A percentile compares a stretch with the other conserved stretches of the same genome.
Conservation (phyloP, 306 rosid species). For the Acmispon strigosus region DNA sequence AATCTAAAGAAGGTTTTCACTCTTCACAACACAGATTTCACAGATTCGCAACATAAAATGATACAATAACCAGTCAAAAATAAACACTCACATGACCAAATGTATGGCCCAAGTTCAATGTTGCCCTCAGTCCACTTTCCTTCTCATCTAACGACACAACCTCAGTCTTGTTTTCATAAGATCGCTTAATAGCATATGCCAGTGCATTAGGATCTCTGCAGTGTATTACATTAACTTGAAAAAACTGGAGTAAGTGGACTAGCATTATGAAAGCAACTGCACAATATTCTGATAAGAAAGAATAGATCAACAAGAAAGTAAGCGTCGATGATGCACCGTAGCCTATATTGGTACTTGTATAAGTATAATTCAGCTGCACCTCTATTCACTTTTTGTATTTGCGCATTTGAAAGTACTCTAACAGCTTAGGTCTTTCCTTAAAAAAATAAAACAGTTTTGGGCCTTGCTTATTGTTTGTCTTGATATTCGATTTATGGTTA, state of each 20-base stretch:
- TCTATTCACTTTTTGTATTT: neutral
- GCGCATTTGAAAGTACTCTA: too few species aligned
- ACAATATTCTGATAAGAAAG: neutral
- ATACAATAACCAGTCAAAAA: conserved; percentile 11
- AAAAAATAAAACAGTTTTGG: too few species aligned
- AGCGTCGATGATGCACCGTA: neutral
- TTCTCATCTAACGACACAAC: conserved; percentile 92
- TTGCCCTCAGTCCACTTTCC: conserved; percentile 95
- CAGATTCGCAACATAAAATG: conserved; percentile 9
- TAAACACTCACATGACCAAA: conserved; percentile 80
- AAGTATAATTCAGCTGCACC: neutral
- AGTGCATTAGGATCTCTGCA: conserved; percentile 77
- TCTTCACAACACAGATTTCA: neutral
- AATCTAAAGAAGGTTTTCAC: neutral
- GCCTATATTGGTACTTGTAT: neutral
- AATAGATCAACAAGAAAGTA: neutral
- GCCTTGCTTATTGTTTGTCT: too few species aligned
- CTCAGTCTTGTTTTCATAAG: conserved; percentile 94
- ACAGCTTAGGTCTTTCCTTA: too few species aligned
- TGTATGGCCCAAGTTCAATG: conserved; percentile 94
- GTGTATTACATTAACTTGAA: conserved; percentile 17
- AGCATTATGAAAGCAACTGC: neutral
- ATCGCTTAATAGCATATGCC: conserved; percentile 88
- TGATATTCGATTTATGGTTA: too few species aligned
- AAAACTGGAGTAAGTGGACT: neutral